Conservation (phyloP, 179 eudicot species). For the Carnegiea gigantea region DNA sequence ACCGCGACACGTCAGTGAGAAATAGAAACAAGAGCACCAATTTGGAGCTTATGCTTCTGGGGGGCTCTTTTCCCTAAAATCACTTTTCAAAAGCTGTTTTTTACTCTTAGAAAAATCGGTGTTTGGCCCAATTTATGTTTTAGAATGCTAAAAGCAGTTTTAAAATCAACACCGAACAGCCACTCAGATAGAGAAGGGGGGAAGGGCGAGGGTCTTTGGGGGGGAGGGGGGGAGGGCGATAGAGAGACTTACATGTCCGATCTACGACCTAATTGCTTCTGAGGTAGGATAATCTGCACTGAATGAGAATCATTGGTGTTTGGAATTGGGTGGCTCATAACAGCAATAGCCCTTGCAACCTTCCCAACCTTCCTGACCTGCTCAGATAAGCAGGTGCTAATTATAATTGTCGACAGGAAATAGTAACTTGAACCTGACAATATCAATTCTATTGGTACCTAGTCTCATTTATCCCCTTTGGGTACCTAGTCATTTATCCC, state of each 20-base stretch:
- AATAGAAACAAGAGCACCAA: too few relatives aligned
- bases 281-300: conserved; percentile 84
- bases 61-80: too few relatives aligned
- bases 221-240: not conserved
- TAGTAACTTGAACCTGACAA: not conserved
- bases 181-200: not conserved
- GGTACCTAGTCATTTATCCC: not conserved
- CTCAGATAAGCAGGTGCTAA: conserved; percentile 10
- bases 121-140: too few relatives aligned
- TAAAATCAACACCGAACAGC: too few relatives aligned
- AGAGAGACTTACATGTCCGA: conserved; percentile 72
- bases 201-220: not conserved
- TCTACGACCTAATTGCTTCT: conserved; percentile 82
- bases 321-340: conserved; percentile 94
- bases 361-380: conserved; percentile 87
- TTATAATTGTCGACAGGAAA: not conserved
- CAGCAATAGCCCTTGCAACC: conserved; percentile 88
- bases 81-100: too few relatives aligned
- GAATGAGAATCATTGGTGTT: conserved; percentile 79
- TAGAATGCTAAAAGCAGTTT: too few relatives aligned
- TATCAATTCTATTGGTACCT: not conserved
- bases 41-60: too few relatives aligned
- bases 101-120: too few relatives aligned
- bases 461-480: not conserved
- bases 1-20: too few relatives aligned